Conservation (phyloP, 306 rosid genomes). For the Dalbergia cultrata region DNA sequence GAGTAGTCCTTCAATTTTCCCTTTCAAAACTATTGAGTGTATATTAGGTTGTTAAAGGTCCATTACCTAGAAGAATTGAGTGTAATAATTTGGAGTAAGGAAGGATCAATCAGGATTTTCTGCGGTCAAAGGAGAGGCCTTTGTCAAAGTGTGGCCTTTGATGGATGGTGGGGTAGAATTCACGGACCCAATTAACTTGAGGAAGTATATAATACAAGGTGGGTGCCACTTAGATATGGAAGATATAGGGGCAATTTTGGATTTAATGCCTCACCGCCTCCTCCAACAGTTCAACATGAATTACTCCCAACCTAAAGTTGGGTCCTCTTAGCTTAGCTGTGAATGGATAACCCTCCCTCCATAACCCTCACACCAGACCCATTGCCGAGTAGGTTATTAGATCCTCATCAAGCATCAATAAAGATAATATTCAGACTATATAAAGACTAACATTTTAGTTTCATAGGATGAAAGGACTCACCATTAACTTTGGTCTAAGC, state of each 20-base stretch:
- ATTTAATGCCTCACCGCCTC: constrained; percentile 52
- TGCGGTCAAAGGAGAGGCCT: constrained; percentile 58
- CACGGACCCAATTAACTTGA: constrained; percentile 54
- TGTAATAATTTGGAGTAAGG: constrained; percentile 26
- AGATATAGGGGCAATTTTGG: constrained; percentile 58
- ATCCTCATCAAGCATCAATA: too few relatives aligned
- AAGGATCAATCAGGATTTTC: constrained; percentile 27
- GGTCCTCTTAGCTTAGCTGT: constrained; percentile 59
- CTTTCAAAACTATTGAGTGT: constrained; percentile 33
- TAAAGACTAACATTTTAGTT: too few relatives aligned
- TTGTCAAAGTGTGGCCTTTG: constrained; percentile 54
- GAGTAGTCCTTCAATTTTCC: constrained; percentile 34
- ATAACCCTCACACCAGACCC: constrained; percentile 23
- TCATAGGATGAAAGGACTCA: too few relatives aligned
- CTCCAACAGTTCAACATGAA: constrained; percentile 43
- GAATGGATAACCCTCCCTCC: constrained; percentile 48
- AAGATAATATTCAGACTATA: too few relatives aligned
- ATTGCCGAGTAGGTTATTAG: too few relatives aligned
- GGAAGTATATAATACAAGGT: constrained; percentile 52
- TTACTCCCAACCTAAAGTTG: constrained; percentile 38
- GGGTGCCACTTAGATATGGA: constrained; percentile 63
- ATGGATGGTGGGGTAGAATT: constrained; percentile 41
- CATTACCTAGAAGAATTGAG: constrained; percentile 26
- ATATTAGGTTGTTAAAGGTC: constrained; percentile 45
- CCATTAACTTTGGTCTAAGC: too few relatives aligned